These are phyloP conservation scores for Saccharomycopsis crataegensis DNA, from an alignment of 1,139 yeast genomes.

Conservation along the genomic window DNA sequence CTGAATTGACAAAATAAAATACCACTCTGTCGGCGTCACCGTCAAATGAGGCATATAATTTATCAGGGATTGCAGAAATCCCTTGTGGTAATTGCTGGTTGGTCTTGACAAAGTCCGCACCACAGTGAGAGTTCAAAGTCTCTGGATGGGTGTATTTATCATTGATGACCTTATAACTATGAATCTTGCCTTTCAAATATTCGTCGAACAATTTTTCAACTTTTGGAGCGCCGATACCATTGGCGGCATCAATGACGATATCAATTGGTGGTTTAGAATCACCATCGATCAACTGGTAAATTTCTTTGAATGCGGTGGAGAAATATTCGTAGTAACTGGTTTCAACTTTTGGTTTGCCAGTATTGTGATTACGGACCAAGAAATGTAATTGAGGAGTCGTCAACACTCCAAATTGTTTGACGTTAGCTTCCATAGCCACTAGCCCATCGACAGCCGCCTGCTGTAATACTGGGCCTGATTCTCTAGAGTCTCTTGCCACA, in stretches of 20 bases:
- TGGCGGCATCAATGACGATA: conserved; percentile 79
- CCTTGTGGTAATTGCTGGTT: conserved; percentile 71
- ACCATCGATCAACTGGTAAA: conserved; percentile 31
- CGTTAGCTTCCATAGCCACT: conserved; percentile 38
- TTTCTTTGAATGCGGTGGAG: conserved; percentile 36
- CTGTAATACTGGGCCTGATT: conserved; percentile 64
- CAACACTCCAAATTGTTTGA: conserved; percentile 56
- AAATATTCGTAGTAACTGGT: conserved; percentile 67
- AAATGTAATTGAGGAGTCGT: conserved; percentile 97
- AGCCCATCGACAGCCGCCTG: conserved; percentile 65
- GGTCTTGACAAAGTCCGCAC: conserved; percentile 94
- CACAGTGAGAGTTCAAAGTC: conserved; percentile 70
- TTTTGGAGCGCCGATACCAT: conserved; percentile 92
- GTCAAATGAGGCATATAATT: conserved; percentile 78
- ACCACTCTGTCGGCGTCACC: conserved; percentile 97
- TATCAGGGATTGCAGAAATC: conserved; percentile 34
- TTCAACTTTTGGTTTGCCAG: conserved; percentile 41
- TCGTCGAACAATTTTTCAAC: conserved; percentile 41
- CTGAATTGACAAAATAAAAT: conserved; percentile 57
- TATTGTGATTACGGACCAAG: conserved; percentile 62
- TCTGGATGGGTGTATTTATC: conserved; percentile 48
- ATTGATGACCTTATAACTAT: conserved; percentile 47
- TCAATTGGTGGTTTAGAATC: conserved; percentile 30
- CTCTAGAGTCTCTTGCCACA: conserved; percentile 69
- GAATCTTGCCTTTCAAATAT: conserved; percentile 36